Percentiles rank a stretch among this genome's conserved stretches.
Conservation (phyloP, 2,329 filamentous ascomycete genomes). For the Fragosphaeria purpurea region DNA sequence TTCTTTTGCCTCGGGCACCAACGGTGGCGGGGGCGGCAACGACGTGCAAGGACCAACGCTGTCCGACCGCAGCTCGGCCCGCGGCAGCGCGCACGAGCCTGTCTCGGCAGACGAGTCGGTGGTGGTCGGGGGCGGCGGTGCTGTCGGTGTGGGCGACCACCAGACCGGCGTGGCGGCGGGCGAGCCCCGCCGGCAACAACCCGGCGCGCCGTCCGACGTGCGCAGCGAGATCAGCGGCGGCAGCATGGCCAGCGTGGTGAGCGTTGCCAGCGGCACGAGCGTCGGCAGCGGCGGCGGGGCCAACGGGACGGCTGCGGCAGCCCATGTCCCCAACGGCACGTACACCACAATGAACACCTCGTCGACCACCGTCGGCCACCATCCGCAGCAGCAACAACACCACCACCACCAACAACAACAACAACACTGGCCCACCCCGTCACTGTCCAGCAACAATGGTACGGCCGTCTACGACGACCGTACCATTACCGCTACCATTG, state of each 20-base stretch:
- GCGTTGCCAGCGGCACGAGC: slow-evolving; percentile 27
- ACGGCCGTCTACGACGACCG: slow-evolving; percentile 49
- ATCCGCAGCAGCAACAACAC: neutral
- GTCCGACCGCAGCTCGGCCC: slow-evolving; percentile 28
- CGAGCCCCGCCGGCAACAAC: slow-evolving; percentile 12
- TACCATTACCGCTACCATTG: slow-evolving; percentile 78
- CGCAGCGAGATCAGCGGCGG: slow-evolving; percentile 63
- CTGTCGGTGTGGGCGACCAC: slow-evolving; percentile 25
- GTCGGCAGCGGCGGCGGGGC: neutral
- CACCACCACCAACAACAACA: neutral
- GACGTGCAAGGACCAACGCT: slow-evolving; percentile 24
- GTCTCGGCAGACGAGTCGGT: neutral
- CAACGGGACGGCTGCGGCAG: slow-evolving; percentile 23
- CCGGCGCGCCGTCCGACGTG: slow-evolving; percentile 40
- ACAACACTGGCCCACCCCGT: neutral
- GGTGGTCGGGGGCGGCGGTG: slow-evolving; percentile 28
- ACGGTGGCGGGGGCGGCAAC: slow-evolving; percentile 12
- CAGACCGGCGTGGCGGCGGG: neutral
- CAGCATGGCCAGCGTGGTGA: slow-evolving; percentile 59
- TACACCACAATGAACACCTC: slow-evolving; percentile 3
- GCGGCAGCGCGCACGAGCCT: slow-evolving; percentile 3
- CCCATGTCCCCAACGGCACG: slow-evolving; percentile 11
- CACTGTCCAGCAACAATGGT: slow-evolving; percentile 9
- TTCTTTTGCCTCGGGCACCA: slow-evolving; percentile 14
- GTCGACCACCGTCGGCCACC: neutral